Base-by-base conservation (phyloP, 2,329 filamentous ascomycete genomes). In the Exophiala sp. region DNA sequence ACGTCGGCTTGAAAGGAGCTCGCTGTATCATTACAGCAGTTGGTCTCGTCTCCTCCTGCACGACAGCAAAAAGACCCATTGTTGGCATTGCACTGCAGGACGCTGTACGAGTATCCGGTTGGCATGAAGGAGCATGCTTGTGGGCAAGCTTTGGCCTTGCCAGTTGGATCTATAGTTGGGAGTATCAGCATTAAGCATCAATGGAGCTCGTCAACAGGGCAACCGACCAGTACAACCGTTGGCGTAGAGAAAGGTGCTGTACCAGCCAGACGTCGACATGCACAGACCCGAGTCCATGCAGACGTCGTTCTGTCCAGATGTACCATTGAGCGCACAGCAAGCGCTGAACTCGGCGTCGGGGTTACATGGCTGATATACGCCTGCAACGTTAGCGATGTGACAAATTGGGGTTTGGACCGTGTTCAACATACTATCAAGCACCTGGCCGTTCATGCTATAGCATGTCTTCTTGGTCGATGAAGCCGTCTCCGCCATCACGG, bases 261-360 rank as follows among this genome's bases (percentile, higher is more conserved):
- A 50, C 47, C 50, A 52, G 34, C 44, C 47, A 2, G 54, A 49
- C 16, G 54, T 56, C 16, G 53, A 56, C 44, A 53, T 46, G 36
- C 54, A 56, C n/a, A 56, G 54, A 10, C 53, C 53, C 7, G 48
- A 52, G 18, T 52, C 42, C 40, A 55, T 40, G 54, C 54, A 56
- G 16, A 56, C 32, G 24, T 56, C 54, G 38, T 56, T 53, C 29
- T 49, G 49, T n/a, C 44, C 49, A 21, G 35, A 18, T 16, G 49
- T 53, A 33, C 49, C 54, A 16, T 53, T 53, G 24, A 56, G 36
- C n/a, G 39, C 47, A 35, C 54, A 56, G 40, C 54, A 56, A 39
- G 42, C 38, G 34, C 49, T 48, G 40, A 35, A 43, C 29, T 48
- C 39, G 11, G 43, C 50, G 39, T 56, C 36, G 3, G 52, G 52